Base-by-base conservation (phyloP, 1,284 basidiomycete genomes). In the Ceratobasidium sp. region DNA sequence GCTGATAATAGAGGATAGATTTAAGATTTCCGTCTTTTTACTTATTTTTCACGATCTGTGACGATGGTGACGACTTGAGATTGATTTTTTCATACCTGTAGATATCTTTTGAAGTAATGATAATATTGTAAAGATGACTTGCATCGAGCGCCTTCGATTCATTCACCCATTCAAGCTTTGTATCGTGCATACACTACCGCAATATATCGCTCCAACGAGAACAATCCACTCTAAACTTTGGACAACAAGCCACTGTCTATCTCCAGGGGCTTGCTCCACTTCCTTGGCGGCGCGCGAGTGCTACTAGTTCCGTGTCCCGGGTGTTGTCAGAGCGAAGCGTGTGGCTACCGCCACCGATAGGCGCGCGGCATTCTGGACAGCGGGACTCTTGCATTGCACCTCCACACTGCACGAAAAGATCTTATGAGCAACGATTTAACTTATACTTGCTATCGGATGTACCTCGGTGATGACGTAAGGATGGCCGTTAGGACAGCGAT, bases 311-410 rank as follows among this genome's bases (percentile, higher is more conserved):
- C 3, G 57, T 65, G 2, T 80, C 84, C 1, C 78, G 79, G 1
- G 78, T 79, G 76, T 89, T 89, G 14, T 80, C 79, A 0, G 71
- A 12, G 5, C 74, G 6, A 5, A 89, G 76, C 16, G 0, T 74
- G 73, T 89, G 86, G 41, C 59, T 14, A 0, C 72, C 72, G 3
- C 88, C 88, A 43, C 88, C 88, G 69, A 89, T 55, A 10, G 28
- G 52, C 23, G 52, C 52, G 5, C 28, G 52, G 85, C 88, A 89
- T 76, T 90, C 88, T 0, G 84, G 83, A 73, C 88, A 89, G 6
- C 30, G 75, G 2, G 83, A 77, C 3, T 53, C 75, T 73, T 85
- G n/a, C 80, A 81, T 83, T 0, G 86, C 86, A 6, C 86, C 86
- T 53, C 86, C 86, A 71, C 87, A 87, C 86, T 89, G 43, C 34